phyloP scores from a whole-genome alignment of 108 stramenopile species.

The Fragilariopsis cylindrus region DNA sequence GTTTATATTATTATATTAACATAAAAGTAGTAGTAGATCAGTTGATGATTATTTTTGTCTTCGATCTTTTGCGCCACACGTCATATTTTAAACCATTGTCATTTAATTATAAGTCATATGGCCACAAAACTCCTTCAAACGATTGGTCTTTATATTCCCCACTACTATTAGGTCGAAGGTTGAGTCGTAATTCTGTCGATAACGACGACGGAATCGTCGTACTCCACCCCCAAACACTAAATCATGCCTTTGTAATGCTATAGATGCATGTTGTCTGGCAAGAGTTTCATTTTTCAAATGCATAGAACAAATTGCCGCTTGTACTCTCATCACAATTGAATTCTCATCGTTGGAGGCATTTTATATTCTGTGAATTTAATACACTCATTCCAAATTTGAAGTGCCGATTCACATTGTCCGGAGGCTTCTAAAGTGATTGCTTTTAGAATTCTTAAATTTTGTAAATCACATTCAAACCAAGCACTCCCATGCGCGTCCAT shows the following conservation, averaged over 20 bases:
- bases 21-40: too few species aligned
- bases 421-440: conserved; percentile 70
- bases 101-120: background rate
- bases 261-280: conserved; percentile 53
- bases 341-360: conserved; percentile 71
- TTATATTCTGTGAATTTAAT: conserved; percentile 50
- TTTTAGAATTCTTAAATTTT: conserved; percentile 66
- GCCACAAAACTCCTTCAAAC: conserved; percentile 19
- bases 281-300: conserved; percentile 26
- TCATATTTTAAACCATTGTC: background rate
- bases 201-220: conserved; percentile 54
- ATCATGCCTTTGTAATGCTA: conserved; percentile 61
- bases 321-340: conserved; percentile 56
- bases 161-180: conserved; percentile 37
- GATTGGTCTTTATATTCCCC: conserved; percentile 6
- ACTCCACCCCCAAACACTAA: conserved; percentile 74
- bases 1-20: too few species aligned
- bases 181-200: conserved; percentile 55
- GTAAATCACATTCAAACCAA: conserved; percentile 74
- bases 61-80: background rate
- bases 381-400: conserved; percentile 61
- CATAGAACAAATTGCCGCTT: conserved; percentile 63
- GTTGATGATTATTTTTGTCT: too few species aligned
- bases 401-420: conserved; percentile 49
- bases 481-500: conserved; percentile 42